Evolutionary conservation across 2,329 filamentous ascomycete genomes (phyloP).

Genomic region (Cryphonectria radicalis): DNA sequence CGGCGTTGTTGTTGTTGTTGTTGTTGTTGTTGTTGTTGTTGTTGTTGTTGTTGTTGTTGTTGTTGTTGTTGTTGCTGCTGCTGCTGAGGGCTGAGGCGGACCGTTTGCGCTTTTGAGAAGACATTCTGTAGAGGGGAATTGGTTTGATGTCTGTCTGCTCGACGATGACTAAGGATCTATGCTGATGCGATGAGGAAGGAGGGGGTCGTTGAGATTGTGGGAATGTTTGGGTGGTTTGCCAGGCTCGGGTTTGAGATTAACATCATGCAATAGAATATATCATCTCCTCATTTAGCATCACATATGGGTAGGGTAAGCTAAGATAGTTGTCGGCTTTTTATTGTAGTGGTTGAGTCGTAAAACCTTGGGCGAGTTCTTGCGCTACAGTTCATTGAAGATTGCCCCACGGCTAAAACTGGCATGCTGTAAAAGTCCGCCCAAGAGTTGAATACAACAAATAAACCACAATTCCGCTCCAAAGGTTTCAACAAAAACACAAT

Average conservation of each 20-base stretch:
- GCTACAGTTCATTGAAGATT: not conserved
- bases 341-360: not conserved
- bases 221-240: not conserved
- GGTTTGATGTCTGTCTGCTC: not conserved
- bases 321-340: not conserved
- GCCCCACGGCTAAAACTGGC: not conserved
- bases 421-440: not conserved
- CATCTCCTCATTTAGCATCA: not conserved
- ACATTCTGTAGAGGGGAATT: constrained; percentile 1
- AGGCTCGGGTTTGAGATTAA: not conserved
- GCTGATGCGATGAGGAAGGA: not conserved
- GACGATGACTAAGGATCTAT: not conserved
- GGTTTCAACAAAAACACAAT: no score
- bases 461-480: no score
- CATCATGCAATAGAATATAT: not conserved
- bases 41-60: constrained; percentile 20
- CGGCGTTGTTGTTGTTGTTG: no score
- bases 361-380: not conserved
- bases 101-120: constrained; percentile 43
- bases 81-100: constrained; percentile 32
- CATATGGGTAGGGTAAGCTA: not conserved
- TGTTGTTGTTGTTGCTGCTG: not conserved
- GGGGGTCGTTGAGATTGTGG: not conserved
- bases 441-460: not conserved
- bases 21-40: constrained; percentile 22